phyloP scores from a whole-genome alignment of 1,139 yeast species.

The Yamadazyma jaroonii region DNA sequence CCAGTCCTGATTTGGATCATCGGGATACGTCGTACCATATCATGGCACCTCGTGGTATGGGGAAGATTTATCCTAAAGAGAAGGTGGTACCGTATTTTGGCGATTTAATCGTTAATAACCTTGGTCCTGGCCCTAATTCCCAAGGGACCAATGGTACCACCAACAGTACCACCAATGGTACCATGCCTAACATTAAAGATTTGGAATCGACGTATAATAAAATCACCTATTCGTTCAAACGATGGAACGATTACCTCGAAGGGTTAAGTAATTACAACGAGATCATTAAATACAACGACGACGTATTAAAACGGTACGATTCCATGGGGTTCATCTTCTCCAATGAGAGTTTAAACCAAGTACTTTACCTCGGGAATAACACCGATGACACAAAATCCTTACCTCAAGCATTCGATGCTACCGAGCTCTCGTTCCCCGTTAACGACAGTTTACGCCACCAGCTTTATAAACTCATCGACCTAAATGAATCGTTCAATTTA shows the following conservation, averaged over 20 bases:
- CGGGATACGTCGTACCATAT: slow-evolving; percentile 63
- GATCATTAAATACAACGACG: slow-evolving; percentile 42
- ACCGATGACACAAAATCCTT: slow-evolving; percentile 28
- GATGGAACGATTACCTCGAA: slow-evolving; percentile 72
- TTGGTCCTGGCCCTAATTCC: slow-evolving; percentile 1
- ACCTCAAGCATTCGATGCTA: slow-evolving; percentile 16
- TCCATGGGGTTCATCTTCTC: slow-evolving; percentile 47
- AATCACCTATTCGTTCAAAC: slow-evolving; percentile 68
- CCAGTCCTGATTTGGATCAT: slow-evolving; percentile 13
- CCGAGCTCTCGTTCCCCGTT: slow-evolving; percentile 2
- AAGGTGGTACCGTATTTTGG: slow-evolving; percentile 91
- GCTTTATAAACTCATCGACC: slow-evolving; percentile 33
- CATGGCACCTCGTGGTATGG: slow-evolving; percentile 87
- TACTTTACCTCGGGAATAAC: slow-evolving; percentile 39
- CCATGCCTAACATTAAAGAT: slow-evolving; percentile 41
- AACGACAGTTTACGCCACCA: slow-evolving; percentile 19
- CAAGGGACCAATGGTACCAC: slow-evolving; percentile 12
- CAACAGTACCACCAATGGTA: no score
- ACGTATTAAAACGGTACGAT: slow-evolving; percentile 42
- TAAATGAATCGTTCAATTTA: slow-evolving; percentile 38
- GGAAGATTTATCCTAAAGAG: slow-evolving; percentile 71
- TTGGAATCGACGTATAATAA: slow-evolving; percentile 67
- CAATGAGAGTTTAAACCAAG: slow-evolving; percentile 46
- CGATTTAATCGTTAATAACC: slow-evolving; percentile 54
- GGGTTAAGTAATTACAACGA: slow-evolving; percentile 38